Evolutionary conservation across 2,329 filamentous ascomycete species (phyloP).

Genomic region (Calonectria pseudoreteaudii): DNA sequence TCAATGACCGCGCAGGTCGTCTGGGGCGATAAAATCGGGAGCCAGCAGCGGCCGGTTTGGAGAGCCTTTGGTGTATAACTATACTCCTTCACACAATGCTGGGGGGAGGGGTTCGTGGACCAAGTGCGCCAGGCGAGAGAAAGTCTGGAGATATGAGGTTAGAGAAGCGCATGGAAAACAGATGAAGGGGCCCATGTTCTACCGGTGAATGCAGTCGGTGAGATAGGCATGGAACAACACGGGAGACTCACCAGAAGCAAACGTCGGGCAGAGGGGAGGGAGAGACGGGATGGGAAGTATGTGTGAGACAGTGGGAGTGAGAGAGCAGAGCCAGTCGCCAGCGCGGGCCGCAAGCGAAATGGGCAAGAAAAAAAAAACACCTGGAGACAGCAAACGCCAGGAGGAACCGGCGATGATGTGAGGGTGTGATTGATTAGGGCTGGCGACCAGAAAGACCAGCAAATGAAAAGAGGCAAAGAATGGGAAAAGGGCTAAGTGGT

Average conservation of each 20-base stretch:
- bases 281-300: slow-evolving; percentile 25
- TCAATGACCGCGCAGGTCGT: slow-evolving; percentile 46
- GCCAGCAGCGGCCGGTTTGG: slow-evolving; percentile 11
- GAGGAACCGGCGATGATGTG: background rate
- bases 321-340: slow-evolving; percentile 40
- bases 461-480: slow-evolving; percentile 10
- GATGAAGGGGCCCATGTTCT: slow-evolving; percentile 19
- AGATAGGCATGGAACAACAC: slow-evolving; percentile 24
- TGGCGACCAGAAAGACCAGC: slow-evolving; percentile 6
- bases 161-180: slow-evolving; percentile 19
- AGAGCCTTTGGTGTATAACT: slow-evolving; percentile 17
- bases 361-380: slow-evolving; percentile 1
- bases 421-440: slow-evolving; percentile 14
- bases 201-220: slow-evolving; percentile 10
- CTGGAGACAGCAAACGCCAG: slow-evolving; percentile 4
- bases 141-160: slow-evolving; percentile 34
- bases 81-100: background rate
- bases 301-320: slow-evolving; percentile 30
- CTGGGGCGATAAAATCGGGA: slow-evolving; percentile 21
- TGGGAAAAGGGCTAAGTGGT: slow-evolving; percentile 15
- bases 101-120: slow-evolving; percentile 13
- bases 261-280: slow-evolving; percentile 24
- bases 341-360: slow-evolving; percentile 38
- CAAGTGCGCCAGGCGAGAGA: slow-evolving; percentile 13
- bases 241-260: slow-evolving; percentile 32